A percentile compares a stretch with the other conserved stretches of the same genome.
phyloP scores from a whole-genome alignment of 768 basidiomycete species.

The Boletus rubropictus region DNA sequence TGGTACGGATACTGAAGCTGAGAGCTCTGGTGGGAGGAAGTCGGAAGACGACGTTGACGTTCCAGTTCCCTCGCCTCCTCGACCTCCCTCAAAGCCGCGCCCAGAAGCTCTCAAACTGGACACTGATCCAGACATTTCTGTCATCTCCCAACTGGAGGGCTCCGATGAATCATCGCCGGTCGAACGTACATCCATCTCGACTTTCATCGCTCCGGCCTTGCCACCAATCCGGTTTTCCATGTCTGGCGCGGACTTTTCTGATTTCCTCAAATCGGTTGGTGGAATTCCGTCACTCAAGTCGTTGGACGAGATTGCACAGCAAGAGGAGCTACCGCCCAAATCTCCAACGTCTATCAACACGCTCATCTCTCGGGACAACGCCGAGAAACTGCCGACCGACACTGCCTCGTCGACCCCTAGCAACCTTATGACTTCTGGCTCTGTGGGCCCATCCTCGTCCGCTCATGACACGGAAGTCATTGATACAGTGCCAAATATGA shows the following conservation, averaged over 20 bases:
- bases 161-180: conserved; percentile 60
- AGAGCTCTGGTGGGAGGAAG: conserved; percentile 37
- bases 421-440: background rate
- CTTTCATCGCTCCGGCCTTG: conserved; percentile 81
- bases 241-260: conserved; percentile 75
- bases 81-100: conserved; percentile 40
- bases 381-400: background rate
- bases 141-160: conserved; percentile 30
- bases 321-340: conserved; percentile 32
- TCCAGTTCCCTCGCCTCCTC: conserved; percentile 32
- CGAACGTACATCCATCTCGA: conserved; percentile 61
- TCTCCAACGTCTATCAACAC: conserved; percentile 20
- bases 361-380: conserved; percentile 8
- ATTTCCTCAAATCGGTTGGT: conserved; percentile 57
- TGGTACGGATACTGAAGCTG: conserved; percentile 65
- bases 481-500: conserved; percentile 14
- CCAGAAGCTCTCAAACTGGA: conserved; percentile 29
- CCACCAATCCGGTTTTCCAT: conserved; percentile 91
- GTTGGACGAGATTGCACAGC: conserved; percentile 41
- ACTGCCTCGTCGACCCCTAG: background rate
- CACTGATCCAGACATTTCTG: conserved; percentile 13
- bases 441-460: background rate
- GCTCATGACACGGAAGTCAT: conserved; percentile 4
- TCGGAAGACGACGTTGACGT: conserved; percentile 24
- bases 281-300: conserved; percentile 44